Percentiles rank a stretch among this genome's conserved stretches.
Conservation (phyloP, 73 alveolate genomes). For the Paraurostyla sp. region DNA sequence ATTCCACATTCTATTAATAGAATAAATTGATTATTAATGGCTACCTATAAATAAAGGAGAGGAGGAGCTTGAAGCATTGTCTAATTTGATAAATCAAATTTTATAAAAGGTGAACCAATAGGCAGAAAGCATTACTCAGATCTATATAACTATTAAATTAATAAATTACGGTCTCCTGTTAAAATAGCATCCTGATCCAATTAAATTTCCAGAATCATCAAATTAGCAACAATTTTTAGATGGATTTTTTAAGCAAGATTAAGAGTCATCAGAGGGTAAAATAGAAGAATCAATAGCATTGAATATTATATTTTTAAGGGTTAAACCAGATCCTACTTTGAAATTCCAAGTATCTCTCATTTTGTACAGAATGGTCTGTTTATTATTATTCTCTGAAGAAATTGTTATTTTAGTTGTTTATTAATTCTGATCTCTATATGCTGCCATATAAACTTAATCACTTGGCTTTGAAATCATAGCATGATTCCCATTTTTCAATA, state of each 20-base stretch:
- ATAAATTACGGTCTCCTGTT: too few species aligned
- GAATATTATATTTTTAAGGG: neutral
- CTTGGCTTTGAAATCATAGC: neutral
- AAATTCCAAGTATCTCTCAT: neutral
- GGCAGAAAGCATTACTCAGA: too few species aligned
- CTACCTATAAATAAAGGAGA: neutral
- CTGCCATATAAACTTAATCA: neutral
- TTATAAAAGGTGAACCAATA: too few species aligned
- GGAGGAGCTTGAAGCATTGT: neutral
- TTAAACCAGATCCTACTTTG: constrained; percentile 37
- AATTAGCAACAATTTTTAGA: neutral
- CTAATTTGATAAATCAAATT: too few species aligned
- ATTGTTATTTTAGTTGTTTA: neutral
- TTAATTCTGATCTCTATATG: neutral
- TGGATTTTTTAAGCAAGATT: neutral
- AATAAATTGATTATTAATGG: neutral
- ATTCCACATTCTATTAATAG: neutral
- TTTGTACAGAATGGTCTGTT: neutral
- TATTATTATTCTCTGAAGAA: neutral
- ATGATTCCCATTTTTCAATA: neutral
- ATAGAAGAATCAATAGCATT: constrained; percentile 23
- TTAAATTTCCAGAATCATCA: too few species aligned
- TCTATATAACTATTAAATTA: too few species aligned
- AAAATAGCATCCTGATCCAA: too few species aligned
- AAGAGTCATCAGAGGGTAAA: neutral